A percentile compares a stretch with the other conserved stretches of the same genome.
These are phyloP conservation scores for Astrothelium subdiscretum DNA, from an alignment of 495 filamentous ascomycete species.

Conservation along the genomic window DNA sequence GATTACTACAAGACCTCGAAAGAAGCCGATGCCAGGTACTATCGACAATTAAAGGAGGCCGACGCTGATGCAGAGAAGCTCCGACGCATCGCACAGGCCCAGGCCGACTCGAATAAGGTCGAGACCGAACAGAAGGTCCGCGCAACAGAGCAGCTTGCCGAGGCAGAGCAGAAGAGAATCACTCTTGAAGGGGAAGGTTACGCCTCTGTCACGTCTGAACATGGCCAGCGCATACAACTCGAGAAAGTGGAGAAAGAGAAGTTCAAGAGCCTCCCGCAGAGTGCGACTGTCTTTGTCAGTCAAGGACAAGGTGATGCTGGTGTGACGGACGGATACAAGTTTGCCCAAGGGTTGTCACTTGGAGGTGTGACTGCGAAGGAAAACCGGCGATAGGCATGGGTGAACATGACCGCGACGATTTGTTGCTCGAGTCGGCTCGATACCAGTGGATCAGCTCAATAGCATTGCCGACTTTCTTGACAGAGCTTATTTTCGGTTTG, in stretches of 20 bases:
- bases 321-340: background rate
- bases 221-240: background rate
- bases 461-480: too few relatives aligned
- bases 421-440: too few relatives aligned
- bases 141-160: background rate
- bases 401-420: too few relatives aligned
- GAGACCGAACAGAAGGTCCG: background rate
- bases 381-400: background rate
- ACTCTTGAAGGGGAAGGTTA: background rate
- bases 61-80: background rate
- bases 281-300: background rate
- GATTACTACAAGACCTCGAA: background rate
- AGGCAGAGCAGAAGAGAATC: background rate
- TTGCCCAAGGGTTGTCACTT: background rate
- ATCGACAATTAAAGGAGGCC: background rate
- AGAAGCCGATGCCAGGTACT: background rate
- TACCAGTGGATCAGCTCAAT: too few relatives aligned
- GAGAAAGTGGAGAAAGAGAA: background rate
- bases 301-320: background rate
- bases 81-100: slow-evolving; percentile 2
- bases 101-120: background rate
- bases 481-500: too few relatives aligned
- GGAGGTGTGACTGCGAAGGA: background rate
- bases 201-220: background rate
- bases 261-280: background rate